Evolutionary conservation across 31 red algal genomes (phyloP), one percentile per base, ranked within the genome.

Genomic region (Bonnemaisonia californica): DNA sequence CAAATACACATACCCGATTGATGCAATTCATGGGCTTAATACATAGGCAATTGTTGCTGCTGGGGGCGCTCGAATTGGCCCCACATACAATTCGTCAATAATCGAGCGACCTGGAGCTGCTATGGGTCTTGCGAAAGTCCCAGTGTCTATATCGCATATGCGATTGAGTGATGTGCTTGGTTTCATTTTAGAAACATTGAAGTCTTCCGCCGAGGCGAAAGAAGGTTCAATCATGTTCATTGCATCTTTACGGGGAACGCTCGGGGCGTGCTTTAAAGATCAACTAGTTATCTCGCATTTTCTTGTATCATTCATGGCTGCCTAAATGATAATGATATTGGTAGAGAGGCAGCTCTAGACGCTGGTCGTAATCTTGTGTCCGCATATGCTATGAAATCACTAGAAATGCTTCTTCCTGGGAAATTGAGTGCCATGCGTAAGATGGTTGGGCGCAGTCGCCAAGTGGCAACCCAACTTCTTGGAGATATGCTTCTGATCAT

Each of bases 1-100:
- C 27, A 82, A 86, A 26, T 76, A 71, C 35, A 74, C 72, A 31
- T 98, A 98, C 64, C 96, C 96, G 27, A 87, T 98, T 62, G 86
- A 91, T 60, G 81, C 92, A 11, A 92, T 98, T 73, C 90, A 98
- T 67, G 82, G 95, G 26, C 81, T 98, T 12, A 98, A 98, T 40
- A 67, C 77, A 31, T 89, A 95, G 61, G 96, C 92, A 41, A 88
- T 92, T 83, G 74, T 75, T 70, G 89, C 79, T 24, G 73, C 87
- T 51, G 96, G 95, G 62, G 87, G 85, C 48, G 73, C n/a, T n/a
- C n/a, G n/a, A n/a, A n/a, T n/a, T n/a, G n/a, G n/a, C n/a, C n/a
- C n/a, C n/a, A n/a, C n/a, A n/a, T n/a, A n/a, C n/a, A n/a, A n/a
- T n/a, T n/a, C n/a, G n/a, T n/a, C n/a, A n/a, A n/a, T n/a, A n/a